These are phyloP conservation scores for Cercospora sojina DNA, from an alignment of 2,329 filamentous ascomycete species.

Conservation along the genomic window DNA sequence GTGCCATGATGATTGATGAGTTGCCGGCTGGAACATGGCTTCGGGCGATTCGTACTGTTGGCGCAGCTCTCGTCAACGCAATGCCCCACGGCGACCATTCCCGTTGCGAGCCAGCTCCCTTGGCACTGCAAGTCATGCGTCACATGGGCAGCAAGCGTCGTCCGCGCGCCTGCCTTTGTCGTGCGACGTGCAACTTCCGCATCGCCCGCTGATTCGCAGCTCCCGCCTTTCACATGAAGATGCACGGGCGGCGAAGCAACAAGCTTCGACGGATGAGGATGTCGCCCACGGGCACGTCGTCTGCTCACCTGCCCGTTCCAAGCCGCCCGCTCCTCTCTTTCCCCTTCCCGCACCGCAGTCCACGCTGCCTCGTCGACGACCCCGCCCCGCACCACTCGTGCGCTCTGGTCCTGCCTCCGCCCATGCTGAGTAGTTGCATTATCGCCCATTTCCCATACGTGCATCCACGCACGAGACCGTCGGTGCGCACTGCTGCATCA, in stretches of 20 bases:
- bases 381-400: not conserved
- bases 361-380: not conserved
- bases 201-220: slow-evolving; percentile 6
- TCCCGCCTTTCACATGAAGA: slow-evolving; percentile 18
- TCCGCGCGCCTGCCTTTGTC: not conserved
- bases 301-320: slow-evolving; percentile 12
- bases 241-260: slow-evolving; percentile 12
- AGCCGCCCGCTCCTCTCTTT: not conserved
- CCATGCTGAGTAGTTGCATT: not conserved
- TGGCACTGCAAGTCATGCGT: slow-evolving; percentile 15
- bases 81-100: slow-evolving; percentile 6
- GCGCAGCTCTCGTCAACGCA: not conserved
- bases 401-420: not conserved
- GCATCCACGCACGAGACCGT: slow-evolving; percentile 6
- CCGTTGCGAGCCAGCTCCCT: slow-evolving; percentile 12
- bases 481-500: slow-evolving; percentile 1
- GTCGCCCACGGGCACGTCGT: not conserved
- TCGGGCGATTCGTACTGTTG: not conserved
- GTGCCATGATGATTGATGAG: too few relatives aligned
- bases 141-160: slow-evolving; percentile 7
- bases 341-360: not conserved
- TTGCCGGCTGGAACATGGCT: not conserved
- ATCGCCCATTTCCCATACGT: not conserved
- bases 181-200: not conserved
- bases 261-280: slow-evolving; percentile 14